Evolutionary conservation across 1,139 yeast species (phyloP).

Genomic region (Blastobotrys proliferans): DNA sequence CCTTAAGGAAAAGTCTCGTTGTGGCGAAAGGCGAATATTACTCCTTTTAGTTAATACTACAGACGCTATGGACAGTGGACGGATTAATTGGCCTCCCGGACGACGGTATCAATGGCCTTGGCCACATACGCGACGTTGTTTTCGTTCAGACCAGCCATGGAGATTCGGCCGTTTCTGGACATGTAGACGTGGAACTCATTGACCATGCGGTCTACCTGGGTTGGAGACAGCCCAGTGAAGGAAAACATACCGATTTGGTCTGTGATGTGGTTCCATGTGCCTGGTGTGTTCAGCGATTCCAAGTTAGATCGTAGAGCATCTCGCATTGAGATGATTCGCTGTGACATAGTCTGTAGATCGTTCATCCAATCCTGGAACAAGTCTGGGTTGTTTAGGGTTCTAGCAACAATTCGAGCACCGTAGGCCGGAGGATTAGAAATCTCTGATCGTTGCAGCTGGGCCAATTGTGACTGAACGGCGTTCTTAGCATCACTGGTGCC

Average conservation of each 20-base stretch:
- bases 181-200: constrained; percentile 75
- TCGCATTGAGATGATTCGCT: constrained; percentile 75
- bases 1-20: too few species aligned
- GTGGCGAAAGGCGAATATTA: too few species aligned
- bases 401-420: constrained; percentile 84
- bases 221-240: constrained; percentile 72
- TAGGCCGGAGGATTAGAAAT: constrained; percentile 94
- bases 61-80: too few species aligned
- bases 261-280: constrained; percentile 82
- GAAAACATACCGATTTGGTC: constrained; percentile 97
- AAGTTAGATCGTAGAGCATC: constrained; percentile 42
- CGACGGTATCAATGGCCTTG: constrained; percentile 61
- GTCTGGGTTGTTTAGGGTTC: constrained; percentile 58
- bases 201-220: constrained; percentile 67
- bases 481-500: constrained; percentile 30
- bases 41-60: too few species aligned
- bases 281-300: constrained; percentile 53
- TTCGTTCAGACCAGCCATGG: constrained; percentile 84
- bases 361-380: constrained; percentile 70
- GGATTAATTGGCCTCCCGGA: constrained; percentile 20
- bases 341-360: constrained; percentile 74
- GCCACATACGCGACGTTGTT: constrained; percentile 80
- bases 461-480: constrained; percentile 69
- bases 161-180: constrained; percentile 85
- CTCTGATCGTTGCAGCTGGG: constrained; percentile 76